These are phyloP conservation scores for Alternaria triticimaculans DNA, from an alignment of 2,329 filamentous ascomycete genomes.

Conservation along the genomic window DNA sequence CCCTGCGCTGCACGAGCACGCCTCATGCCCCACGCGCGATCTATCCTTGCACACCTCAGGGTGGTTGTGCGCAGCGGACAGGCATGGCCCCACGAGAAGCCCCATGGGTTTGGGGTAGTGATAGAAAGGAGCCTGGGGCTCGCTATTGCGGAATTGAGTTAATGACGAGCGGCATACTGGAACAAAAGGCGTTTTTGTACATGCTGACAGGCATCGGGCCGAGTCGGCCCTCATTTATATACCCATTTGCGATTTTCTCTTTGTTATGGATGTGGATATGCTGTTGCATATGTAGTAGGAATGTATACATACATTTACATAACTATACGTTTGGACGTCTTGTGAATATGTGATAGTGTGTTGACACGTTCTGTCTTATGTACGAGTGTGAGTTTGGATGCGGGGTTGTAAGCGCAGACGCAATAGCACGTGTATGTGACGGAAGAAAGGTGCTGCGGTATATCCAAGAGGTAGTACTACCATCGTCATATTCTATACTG, in stretches of 20 bases:
- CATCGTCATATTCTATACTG: no score
- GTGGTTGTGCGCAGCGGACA: background rate
- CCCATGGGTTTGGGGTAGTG: background rate
- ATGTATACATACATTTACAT: background rate
- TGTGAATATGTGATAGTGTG: no score
- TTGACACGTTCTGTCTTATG: no score
- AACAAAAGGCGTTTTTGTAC: background rate
- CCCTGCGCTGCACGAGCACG: background rate
- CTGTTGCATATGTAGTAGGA: background rate
- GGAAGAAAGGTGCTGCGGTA: no score
- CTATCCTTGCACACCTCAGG: background rate
- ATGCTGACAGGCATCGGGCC: background rate
- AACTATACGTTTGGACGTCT: no score
- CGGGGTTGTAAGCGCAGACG: no score
- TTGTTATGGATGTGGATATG: background rate
- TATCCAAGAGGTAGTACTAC: no score
- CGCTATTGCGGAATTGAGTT: background rate
- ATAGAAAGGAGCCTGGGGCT: background rate
- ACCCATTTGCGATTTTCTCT: slow-evolving; percentile 9
- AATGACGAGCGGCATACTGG: background rate
- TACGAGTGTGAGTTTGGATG: no score
- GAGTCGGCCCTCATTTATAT: slow-evolving; percentile 1
- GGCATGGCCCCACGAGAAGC: background rate
- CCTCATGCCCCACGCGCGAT: background rate
- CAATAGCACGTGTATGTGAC: no score